Base-by-base conservation (phyloP, 1,284 basidiomycete genomes). In the Malassezia caprae region DNA sequence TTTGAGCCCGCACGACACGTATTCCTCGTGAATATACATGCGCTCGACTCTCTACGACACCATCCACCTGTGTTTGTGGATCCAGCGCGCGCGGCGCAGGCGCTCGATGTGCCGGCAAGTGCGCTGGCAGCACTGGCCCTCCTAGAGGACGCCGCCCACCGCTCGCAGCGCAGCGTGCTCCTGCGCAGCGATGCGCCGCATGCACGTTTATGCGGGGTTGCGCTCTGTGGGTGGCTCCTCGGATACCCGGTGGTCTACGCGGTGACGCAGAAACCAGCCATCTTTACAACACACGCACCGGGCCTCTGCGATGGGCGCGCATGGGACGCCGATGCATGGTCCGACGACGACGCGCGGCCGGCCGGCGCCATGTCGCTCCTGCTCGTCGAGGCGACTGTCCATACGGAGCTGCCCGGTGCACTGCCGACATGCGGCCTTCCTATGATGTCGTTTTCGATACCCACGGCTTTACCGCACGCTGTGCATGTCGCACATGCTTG, bases 231-330 rank as follows among this genome's bases (percentile, higher is more conserved):
- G 2, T 50, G 43, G 48, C 48, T 56, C 19, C 31, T 56, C 2
- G 53, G 31, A 6, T 56, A 56, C 24, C 53, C 53, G 17, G 42
- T 51, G 10, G 37, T 51, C 4, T 56, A 56, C 30, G 28, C 43
- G 15, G 43, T 27, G 46, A 6, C 26, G 34, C 47, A 24, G 4
- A 11, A 11, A 17, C 17, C 44, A 3, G 15, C 27, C 19, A 19
- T 24, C 24, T 28, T 43, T 12, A n/a, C 21, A 15, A 4, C 27
- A 2, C 41, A 26, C 5, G 19, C 41, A 8, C 41, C 13, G 24
- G 41, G 8, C 13, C 41, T 1, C 2, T 26, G 27, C 41, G 24
- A 43, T n/a, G 24, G n/a, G 5, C 23, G 24, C 13, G 13, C 11
- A n/a, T 43, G 41, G 41, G 41, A 43, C n/a, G n/a, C 41, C 8